Evolutionary conservation across 208 protist species (phyloP).

Genomic region (Leishmania arabica): DNA sequence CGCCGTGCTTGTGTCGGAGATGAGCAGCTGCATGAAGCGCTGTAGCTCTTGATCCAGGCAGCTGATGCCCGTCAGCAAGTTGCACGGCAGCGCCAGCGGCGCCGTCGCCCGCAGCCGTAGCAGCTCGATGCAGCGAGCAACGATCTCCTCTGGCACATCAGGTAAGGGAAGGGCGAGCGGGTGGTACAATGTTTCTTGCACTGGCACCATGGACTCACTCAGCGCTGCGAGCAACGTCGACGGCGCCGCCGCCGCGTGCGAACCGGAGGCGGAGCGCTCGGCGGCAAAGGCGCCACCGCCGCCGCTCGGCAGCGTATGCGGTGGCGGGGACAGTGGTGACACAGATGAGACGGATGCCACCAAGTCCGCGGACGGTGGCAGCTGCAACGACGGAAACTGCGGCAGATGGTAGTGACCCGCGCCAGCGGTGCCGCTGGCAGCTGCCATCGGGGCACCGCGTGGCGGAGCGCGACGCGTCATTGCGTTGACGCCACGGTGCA

Average conservation of each 20-base stretch:
- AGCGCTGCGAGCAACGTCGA: slow-evolving; percentile 12
- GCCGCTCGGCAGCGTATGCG: neutral
- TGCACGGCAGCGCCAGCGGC: slow-evolving; percentile 29
- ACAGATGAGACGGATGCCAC: neutral
- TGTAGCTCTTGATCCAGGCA: slow-evolving; percentile 38
- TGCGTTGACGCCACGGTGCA: slow-evolving; percentile 12
- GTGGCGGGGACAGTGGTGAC: neutral
- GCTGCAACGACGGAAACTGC: slow-evolving; percentile 2
- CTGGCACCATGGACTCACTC: slow-evolving; percentile 24
- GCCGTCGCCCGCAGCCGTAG: slow-evolving; percentile 28
- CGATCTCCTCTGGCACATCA: slow-evolving; percentile 18
- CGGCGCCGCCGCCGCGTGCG: neutral
- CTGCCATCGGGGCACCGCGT: slow-evolving; percentile 1
- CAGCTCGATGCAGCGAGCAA: slow-evolving; percentile 28
- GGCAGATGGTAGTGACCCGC: neutral
- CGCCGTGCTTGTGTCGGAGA: slow-evolving; percentile 15
- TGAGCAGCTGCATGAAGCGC: slow-evolving; percentile 31
- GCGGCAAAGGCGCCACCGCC: neutral
- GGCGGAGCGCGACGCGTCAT: slow-evolving; percentile 8
- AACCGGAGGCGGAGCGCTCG: neutral
- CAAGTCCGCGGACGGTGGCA: slow-evolving; percentile 1
- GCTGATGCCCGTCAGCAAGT: slow-evolving; percentile 31
- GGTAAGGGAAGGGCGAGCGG: slow-evolving; percentile 19
- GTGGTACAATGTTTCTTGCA: slow-evolving; percentile 23
- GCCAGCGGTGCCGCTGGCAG: neutral